phyloP scores from a whole-genome alignment of 768 basidiomycete species.

The Tylopilus sp. region DNA sequence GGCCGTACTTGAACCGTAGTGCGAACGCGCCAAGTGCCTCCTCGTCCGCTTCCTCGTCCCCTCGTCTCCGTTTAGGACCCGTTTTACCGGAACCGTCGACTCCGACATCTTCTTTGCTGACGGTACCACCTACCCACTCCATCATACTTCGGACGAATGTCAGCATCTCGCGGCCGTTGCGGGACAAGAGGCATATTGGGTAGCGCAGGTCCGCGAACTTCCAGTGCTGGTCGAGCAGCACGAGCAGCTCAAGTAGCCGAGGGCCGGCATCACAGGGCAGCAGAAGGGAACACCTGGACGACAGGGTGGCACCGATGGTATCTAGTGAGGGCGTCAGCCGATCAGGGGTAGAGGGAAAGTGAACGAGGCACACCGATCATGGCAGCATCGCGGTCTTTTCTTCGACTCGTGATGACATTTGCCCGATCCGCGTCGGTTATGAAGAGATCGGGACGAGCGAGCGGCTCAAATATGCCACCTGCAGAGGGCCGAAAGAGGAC shows the following conservation, averaged over 20 bases:
- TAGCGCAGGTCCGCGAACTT: slow-evolving; percentile 77
- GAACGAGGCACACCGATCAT: slow-evolving; percentile 62
- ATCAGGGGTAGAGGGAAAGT: not conserved
- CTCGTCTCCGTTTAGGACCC: slow-evolving; percentile 50
- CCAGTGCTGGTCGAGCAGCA: slow-evolving; percentile 97
- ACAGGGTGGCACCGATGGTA: slow-evolving; percentile 82
- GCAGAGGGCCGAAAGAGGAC: slow-evolving; percentile 72
- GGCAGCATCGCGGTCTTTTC: slow-evolving; percentile 87
- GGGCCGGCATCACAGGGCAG: slow-evolving; percentile 93
- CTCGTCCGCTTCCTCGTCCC: slow-evolving; percentile 73
- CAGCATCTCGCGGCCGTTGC: slow-evolving; percentile 90
- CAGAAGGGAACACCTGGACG: slow-evolving; percentile 76
- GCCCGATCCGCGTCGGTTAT: slow-evolving; percentile 91
- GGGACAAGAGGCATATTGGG: slow-evolving; percentile 92
- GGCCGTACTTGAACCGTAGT: slow-evolving; percentile 78
- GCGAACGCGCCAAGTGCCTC: slow-evolving; percentile 83
- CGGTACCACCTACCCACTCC: slow-evolving; percentile 97
- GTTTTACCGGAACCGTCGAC: slow-evolving; percentile 63
- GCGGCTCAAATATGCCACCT: slow-evolving; percentile 80
- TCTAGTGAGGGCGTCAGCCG: slow-evolving; percentile 44
- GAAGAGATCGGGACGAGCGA: slow-evolving; percentile 86
- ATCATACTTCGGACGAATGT: slow-evolving; percentile 95
- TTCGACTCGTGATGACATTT: slow-evolving; percentile 75
- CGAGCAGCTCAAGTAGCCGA: slow-evolving; percentile 92
- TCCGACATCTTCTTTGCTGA: slow-evolving; percentile 88